phyloP scores from a whole-genome alignment of 306 rosid species.

The Citrullus amarus region DNA sequence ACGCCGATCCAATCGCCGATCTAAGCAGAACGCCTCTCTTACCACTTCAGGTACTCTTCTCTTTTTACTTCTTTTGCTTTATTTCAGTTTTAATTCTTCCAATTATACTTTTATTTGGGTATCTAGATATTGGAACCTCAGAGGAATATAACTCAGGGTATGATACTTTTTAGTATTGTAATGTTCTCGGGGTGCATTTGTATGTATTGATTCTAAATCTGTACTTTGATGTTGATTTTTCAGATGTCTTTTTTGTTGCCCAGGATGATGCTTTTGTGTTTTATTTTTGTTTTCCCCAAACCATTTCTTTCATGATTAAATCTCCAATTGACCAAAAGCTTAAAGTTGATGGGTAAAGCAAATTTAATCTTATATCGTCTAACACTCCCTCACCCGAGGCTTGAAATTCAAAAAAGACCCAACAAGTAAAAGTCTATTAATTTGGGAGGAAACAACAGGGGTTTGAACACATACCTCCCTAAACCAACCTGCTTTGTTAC shows the following conservation, averaged over 20 bases:
- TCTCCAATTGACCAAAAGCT: too few species aligned
- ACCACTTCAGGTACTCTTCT: constrained; percentile 20
- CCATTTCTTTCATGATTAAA: neutral
- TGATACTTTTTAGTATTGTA: neutral
- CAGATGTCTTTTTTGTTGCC: neutral
- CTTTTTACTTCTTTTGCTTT: neutral
- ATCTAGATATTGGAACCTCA: neutral
- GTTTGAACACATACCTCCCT: too few species aligned
- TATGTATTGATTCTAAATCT: too few species aligned
- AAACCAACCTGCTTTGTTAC: too few species aligned
- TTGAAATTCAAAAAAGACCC: too few species aligned
- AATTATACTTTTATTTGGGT: neutral
- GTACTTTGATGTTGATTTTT: neutral
- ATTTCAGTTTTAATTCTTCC: neutral
- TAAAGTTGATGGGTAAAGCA: too few species aligned
- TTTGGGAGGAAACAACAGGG: too few species aligned
- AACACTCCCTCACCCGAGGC: too few species aligned
- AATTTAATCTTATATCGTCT: too few species aligned
- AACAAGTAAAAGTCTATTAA: too few species aligned
- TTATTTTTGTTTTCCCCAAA: neutral
- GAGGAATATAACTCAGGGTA: neutral
- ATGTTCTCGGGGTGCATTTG: too few species aligned
- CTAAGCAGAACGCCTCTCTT: constrained; percentile 30
- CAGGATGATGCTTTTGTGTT: neutral
- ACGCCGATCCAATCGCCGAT: constrained; percentile 64